Evolutionary conservation across 805 yeast genomes (phyloP).

Genomic region (Grigorovia jiainica): DNA sequence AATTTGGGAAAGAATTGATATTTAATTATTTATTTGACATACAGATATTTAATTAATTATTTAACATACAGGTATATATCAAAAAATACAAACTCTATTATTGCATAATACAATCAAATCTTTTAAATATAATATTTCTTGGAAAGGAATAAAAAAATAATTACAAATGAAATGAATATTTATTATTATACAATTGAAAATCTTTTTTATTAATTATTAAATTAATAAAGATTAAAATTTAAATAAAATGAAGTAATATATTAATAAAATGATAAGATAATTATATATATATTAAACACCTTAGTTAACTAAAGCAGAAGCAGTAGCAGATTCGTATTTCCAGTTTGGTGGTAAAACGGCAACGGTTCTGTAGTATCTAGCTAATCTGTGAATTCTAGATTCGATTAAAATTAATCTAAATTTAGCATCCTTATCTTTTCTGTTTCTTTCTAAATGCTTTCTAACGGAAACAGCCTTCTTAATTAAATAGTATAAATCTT

Average conservation of each 20-base stretch:
- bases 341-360: constrained; percentile 99
- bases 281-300: constrained; percentile 21
- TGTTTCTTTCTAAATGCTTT: constrained; percentile 99
- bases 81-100: not conserved
- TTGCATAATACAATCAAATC: not conserved
- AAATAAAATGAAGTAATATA: not conserved
- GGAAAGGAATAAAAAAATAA: too few species aligned
- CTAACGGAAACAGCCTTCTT: constrained; percentile 99
- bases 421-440: constrained; percentile 99
- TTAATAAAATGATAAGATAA: constrained; percentile 11
- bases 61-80: too few species aligned
- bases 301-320: constrained; percentile 99
- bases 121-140: too few species aligned
- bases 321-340: constrained; percentile 99
- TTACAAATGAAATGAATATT: constrained; percentile 1
- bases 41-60: too few species aligned
- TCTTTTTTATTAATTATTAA: too few species aligned
- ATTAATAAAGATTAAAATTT: constrained; percentile 8
- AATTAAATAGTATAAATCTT: constrained; percentile 97
- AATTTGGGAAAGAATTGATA: constrained; percentile 44
- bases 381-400: constrained; percentile 99
- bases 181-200: not conserved
- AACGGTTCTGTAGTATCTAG: constrained; percentile 99
- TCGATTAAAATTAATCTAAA: constrained; percentile 99
- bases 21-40: not conserved